Conservation (phyloP, 176 grass and related monocot genomes). For the Calamus simplicifolius region DNA sequence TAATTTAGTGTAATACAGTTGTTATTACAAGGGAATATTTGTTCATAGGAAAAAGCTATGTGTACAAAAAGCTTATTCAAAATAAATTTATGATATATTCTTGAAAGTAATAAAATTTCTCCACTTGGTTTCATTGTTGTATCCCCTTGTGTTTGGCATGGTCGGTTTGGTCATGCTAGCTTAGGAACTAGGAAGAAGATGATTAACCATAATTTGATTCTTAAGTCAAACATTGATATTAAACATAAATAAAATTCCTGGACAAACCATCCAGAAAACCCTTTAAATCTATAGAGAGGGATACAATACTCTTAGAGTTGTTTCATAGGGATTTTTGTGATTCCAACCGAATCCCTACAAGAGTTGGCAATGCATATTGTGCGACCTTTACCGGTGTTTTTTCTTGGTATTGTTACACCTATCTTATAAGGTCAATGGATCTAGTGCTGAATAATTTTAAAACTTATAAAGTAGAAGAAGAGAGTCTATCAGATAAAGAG, state of each 20-base stretch:
- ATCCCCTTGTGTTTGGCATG: slow-evolving; percentile 1
- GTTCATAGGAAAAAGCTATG: slow-evolving; percentile 16
- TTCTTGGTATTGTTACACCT: slow-evolving; percentile 13
- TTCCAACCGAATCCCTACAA: slow-evolving; percentile 6
- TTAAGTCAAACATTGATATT: neutral
- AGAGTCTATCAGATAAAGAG: slow-evolving; percentile 15
- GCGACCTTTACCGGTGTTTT: slow-evolving; percentile 7
- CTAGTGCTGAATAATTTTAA: slow-evolving; percentile 10
- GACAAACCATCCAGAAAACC: neutral
- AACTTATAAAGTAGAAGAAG: slow-evolving; percentile 2
- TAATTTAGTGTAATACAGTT: slow-evolving; percentile 15
- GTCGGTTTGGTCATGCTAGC: neutral
- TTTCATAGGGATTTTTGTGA: slow-evolving; percentile 15
- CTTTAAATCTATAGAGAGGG: slow-evolving; percentile 1
- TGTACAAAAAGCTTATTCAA: slow-evolving; percentile 6
- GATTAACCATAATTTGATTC: slow-evolving; percentile 6
- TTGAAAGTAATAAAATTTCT: no score
- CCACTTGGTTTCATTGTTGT: no score
- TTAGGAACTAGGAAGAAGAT: slow-evolving; percentile 2
- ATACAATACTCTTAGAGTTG: neutral
- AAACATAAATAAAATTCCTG: slow-evolving; percentile 6
- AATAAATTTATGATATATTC: neutral
- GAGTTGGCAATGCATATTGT: slow-evolving; percentile 9
- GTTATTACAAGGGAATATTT: slow-evolving; percentile 2
- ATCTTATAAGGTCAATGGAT: slow-evolving; percentile 16